Percentiles rank a stretch among this genome's conserved stretches.
Evolutionary conservation across 495 filamentous ascomycete species (phyloP).

Genomic region (Corynascus novoguineensis): DNA sequence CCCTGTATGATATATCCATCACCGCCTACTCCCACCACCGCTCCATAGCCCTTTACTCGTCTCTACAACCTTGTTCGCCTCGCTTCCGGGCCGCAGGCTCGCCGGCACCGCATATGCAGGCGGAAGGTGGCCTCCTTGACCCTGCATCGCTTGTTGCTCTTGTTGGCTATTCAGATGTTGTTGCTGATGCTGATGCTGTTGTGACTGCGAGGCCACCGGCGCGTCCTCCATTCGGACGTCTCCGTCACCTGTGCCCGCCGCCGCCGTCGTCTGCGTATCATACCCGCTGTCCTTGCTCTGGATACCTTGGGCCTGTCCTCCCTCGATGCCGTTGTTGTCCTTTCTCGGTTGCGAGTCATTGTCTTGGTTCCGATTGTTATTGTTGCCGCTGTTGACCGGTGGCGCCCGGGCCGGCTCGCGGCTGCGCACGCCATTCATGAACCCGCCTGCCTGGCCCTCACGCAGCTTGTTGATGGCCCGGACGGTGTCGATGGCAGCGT

Average conservation of each 20-base stretch:
- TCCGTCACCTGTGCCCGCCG: not conserved
- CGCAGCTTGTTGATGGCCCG: conserved; percentile 96
- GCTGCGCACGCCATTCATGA: conserved; percentile 60
- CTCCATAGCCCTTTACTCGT: conserved; percentile 33
- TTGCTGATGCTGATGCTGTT: not conserved
- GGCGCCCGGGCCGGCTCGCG: conserved; percentile 29
- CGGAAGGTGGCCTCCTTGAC: no score
- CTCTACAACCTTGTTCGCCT: conserved; percentile 30
- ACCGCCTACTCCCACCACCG: conserved; percentile 22
- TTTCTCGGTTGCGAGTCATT: conserved; percentile 15
- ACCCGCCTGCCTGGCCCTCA: conserved; percentile 55
- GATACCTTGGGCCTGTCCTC: conserved; percentile 16
- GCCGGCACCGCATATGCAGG: conserved; percentile 20
- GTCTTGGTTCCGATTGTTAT: not conserved
- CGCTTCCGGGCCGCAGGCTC: conserved; percentile 29
- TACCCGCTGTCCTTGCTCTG: conserved; percentile 40
- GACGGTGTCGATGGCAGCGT: conserved; percentile 96
- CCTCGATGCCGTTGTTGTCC: conserved; percentile 30
- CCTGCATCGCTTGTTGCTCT: no score
- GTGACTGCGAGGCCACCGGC: conserved; percentile 9
- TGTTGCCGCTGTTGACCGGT: not conserved
- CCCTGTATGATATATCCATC: no score
- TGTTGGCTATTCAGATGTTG: no score
- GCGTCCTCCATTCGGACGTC: conserved; percentile 40
- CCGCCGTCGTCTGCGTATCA: conserved; percentile 21